These are phyloP conservation scores for Malus hybrid DNA, from an alignment of 331 rosid species.

Conservation along the genomic window DNA sequence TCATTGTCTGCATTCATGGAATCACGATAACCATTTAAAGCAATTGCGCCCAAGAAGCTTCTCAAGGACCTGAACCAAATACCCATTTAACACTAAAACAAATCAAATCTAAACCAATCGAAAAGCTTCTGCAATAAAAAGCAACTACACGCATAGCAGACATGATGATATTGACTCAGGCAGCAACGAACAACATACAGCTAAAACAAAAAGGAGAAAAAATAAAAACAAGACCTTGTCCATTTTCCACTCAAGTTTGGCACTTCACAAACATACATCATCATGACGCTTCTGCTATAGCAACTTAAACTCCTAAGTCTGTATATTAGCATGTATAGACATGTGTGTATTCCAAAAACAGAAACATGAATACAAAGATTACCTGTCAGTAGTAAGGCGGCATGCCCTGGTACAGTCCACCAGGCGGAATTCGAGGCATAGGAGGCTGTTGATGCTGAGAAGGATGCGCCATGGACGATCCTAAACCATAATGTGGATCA, in stretches of 20 bases:
- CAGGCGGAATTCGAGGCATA: slow-evolving; percentile 47
- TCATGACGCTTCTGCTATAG: background rate
- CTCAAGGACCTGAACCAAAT: slow-evolving; percentile 74
- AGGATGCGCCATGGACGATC: slow-evolving; percentile 23
- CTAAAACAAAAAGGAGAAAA: background rate
- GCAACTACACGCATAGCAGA: background rate
- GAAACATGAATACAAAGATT: background rate
- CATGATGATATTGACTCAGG: background rate
- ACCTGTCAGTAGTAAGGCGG: slow-evolving; percentile 66
- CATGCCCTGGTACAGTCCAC: slow-evolving; percentile 65
- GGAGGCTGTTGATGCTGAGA: slow-evolving; percentile 33
- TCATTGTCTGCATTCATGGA: slow-evolving; percentile 77
- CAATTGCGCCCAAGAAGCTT: slow-evolving; percentile 80
- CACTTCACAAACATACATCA: background rate
- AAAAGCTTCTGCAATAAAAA: background rate
- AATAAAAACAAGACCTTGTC: background rate
- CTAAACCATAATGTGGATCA: slow-evolving; percentile 35
- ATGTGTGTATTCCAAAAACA: background rate
- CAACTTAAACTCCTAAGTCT: background rate
- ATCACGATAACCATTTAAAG: slow-evolving; percentile 81
- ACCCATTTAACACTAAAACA: slow-evolving; percentile 48
- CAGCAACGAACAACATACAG: background rate
- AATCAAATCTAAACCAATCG: slow-evolving; percentile 20
- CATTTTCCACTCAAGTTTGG: background rate
- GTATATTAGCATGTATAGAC: background rate